Evolutionary conservation across 805 yeast genomes (phyloP).

Genomic region (Starmerella tilneyi): DNA sequence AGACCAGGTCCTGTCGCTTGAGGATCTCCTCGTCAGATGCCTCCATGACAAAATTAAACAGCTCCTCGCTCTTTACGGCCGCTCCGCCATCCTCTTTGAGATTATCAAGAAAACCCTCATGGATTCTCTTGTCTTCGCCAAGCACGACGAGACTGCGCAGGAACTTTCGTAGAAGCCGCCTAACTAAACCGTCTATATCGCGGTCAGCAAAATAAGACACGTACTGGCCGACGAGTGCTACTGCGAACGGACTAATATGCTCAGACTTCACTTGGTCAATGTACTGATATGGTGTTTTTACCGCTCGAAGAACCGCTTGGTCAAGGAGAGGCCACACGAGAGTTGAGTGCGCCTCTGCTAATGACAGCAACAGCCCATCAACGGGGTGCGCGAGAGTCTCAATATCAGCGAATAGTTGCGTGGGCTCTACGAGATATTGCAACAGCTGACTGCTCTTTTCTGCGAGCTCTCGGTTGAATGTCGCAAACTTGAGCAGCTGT

Average conservation of each 20-base stretch:
- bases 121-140: slow-evolving; percentile 20
- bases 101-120: neutral
- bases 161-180: slow-evolving; percentile 18
- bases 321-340: slow-evolving; percentile 56
- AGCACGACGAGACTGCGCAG: slow-evolving; percentile 19
- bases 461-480: slow-evolving; percentile 29
- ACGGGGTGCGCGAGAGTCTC: slow-evolving; percentile 44
- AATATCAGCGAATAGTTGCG: slow-evolving; percentile 42
- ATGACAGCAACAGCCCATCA: slow-evolving; percentile 43
- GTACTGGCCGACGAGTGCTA: slow-evolving; percentile 52
- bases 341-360: slow-evolving; percentile 28
- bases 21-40: slow-evolving; percentile 14
- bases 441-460: slow-evolving; percentile 44
- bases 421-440: slow-evolving; percentile 40
- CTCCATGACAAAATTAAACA: slow-evolving; percentile 23
- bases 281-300: slow-evolving; percentile 73
- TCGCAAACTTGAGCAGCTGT: slow-evolving; percentile 47
- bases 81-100: neutral
- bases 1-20: slow-evolving; percentile 20
- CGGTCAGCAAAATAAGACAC: slow-evolving; percentile 9
- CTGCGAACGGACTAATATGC: slow-evolving; percentile 45
- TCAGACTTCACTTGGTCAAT: slow-evolving; percentile 45
- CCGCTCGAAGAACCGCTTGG: slow-evolving; percentile 61
- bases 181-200: slow-evolving; percentile 11
- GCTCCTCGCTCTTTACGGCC: slow-evolving; percentile 17